Base-by-base conservation (phyloP, 768 basidiomycete species). In the Crepidotus variabilis region DNA sequence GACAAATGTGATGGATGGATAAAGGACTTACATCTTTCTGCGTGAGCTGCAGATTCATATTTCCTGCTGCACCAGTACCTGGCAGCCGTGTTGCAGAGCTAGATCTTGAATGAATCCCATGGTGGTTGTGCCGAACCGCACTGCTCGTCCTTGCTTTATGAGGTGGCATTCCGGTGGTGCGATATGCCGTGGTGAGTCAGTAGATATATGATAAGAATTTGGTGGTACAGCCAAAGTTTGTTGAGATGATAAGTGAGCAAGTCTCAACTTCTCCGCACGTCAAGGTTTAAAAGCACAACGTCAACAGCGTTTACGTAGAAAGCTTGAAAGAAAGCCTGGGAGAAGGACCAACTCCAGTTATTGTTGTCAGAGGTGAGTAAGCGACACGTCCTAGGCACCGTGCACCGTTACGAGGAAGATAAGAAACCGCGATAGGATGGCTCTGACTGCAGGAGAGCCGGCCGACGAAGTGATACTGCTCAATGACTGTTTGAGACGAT, bases 1-100 rank as follows among this genome's bases (percentile, higher is more conserved):
- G 24, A 53, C 21, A 46, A 46, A 34, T 22, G 39, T 9, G n/a
- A 28, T 53, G 43, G 35, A 22, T 43, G 28, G 28, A 21, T 46
- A 36, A 18, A n/a, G 28, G 39, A 46, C 52, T 10, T 10, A 53
- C 43, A 9, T 53, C 52, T 43, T 53, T 53, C 32, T 53, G 52
- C 2, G 52, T 53, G 10, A 53, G 46, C 22, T 53, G 52, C 8
- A 53, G 43, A 23, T 53, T 53, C 21, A 45, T 32, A 46, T 53
- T 53, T 23, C 35, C 22, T 7, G 35, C 52, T 6, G 39, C 52
- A 53, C 18, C 52, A 3, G 39, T 11, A 43, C 39, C 39, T 16
- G 39, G 39, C 14, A 53, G 14, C n/a, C 52, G 21, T 24, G 52
- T 53, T 4, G 52, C 20, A 16, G 52, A 53, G 24, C 39, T 45